Evolutionary conservation across 2,329 filamentous ascomycete species (phyloP).

Genomic region (Aspergillus clavatus): DNA sequence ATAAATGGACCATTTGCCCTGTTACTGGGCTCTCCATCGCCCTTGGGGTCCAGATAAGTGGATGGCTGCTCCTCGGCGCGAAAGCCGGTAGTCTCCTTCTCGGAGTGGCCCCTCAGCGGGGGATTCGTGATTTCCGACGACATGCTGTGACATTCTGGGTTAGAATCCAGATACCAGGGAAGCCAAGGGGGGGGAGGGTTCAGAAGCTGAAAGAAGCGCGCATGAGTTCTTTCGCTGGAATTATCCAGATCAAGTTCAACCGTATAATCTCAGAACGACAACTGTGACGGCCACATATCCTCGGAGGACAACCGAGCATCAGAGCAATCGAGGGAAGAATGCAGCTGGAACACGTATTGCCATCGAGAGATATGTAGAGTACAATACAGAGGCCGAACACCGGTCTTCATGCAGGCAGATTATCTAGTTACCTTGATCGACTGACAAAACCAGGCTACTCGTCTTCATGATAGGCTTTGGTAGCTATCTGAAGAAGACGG

Average conservation of each 20-base stretch:
- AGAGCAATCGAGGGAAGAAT: not conserved
- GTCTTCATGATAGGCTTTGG: slow-evolving; percentile 28
- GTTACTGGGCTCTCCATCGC: slow-evolving; percentile 11
- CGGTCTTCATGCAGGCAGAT: slow-evolving; percentile 39
- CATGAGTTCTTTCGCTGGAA: slow-evolving; percentile 45
- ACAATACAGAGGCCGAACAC: slow-evolving; percentile 31
- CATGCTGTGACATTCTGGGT: slow-evolving; percentile 28
- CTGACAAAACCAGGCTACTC: slow-evolving; percentile 37
- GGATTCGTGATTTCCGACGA: slow-evolving; percentile 25
- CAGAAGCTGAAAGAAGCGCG: slow-evolving; percentile 24
- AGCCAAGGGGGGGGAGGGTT: not conserved
- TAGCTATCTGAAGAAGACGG: slow-evolving; percentile 22
- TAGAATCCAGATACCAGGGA: slow-evolving; percentile 13
- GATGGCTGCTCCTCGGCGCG: slow-evolving; percentile 10
- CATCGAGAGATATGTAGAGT: slow-evolving; percentile 1
- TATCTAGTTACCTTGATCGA: slow-evolving; percentile 41
- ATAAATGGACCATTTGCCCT: slow-evolving; percentile 11
- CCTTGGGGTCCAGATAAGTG: slow-evolving; percentile 12
- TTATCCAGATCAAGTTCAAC: slow-evolving; percentile 45
- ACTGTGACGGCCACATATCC: slow-evolving; percentile 7
- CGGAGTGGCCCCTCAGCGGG: slow-evolving; percentile 22
- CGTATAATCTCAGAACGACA: slow-evolving; percentile 42
- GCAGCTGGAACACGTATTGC: not conserved
- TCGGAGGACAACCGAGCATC: not conserved
- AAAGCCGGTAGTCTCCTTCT: slow-evolving; percentile 18